A percentile compares a stretch with the other conserved stretches of the same genome.
phyloP scores from a whole-genome alignment of 192 early-diverging fungal species.

The Coemansia sp. region DNA sequence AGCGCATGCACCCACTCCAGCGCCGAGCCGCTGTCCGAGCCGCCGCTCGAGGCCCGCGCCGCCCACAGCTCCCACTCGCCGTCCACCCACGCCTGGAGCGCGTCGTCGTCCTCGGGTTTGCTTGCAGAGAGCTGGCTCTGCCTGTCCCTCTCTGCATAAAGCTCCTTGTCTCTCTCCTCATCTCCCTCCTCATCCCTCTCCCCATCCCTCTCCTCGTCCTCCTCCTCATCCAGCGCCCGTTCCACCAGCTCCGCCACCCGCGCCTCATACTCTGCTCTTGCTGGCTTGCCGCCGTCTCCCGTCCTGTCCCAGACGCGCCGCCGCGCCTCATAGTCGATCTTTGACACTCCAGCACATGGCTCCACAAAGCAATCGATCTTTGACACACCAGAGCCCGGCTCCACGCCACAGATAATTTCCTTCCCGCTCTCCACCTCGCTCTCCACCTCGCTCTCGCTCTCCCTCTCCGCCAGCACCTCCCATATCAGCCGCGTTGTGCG shows the following conservation, averaged over 20 bases:
- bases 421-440: not conserved
- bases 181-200: no score
- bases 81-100: constrained; percentile 6
- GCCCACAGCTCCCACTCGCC: constrained; percentile 42
- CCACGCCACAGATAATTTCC: not conserved
- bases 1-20: constrained; percentile 33
- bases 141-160: no score
- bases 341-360: not conserved
- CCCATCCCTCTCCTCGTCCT: no score
- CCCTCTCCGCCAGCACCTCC: no score
- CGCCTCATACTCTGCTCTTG: not conserved
- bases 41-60: not conserved
- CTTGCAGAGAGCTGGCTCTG: not conserved
- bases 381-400: not conserved
- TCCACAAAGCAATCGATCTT: not conserved
- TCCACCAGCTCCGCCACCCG: constrained; percentile 11
- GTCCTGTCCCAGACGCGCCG: not conserved
- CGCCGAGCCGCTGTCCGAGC: not conserved
- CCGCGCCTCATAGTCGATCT: not conserved
- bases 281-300: not conserved
- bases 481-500: not conserved
- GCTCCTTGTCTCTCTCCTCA: no score
- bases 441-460: no score
- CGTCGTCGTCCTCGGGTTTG: not conserved
- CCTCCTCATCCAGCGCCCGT: no score